Conservation (phyloP, 371 early-diverging fungal genomes). For the Syncephalastrum racemosum region DNA sequence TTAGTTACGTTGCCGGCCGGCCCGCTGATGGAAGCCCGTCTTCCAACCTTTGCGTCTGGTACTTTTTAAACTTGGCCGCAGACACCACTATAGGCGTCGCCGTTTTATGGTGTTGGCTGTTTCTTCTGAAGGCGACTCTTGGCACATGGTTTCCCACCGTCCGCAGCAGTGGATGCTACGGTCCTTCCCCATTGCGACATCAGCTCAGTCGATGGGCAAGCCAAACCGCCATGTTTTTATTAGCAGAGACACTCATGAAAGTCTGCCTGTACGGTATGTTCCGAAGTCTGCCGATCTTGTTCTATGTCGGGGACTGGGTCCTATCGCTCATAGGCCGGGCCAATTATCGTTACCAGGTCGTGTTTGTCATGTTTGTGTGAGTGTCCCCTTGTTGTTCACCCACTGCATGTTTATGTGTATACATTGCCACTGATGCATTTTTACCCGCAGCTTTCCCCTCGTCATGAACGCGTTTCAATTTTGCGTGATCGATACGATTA, state of each 20-base stretch:
- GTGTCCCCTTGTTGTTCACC: not conserved
- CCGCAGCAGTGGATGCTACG: slow-evolving; percentile 25
- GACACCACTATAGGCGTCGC: slow-evolving; percentile 66
- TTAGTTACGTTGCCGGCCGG: slow-evolving; percentile 49
- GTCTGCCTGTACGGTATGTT: slow-evolving; percentile 35
- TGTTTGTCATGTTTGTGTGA: slow-evolving; percentile 51
- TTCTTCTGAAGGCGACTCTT: slow-evolving; percentile 17
- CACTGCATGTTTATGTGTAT: not conserved
- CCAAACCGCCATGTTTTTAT: slow-evolving; percentile 32
- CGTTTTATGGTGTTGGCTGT: slow-evolving; percentile 51
- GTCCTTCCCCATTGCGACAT: slow-evolving; percentile 21
- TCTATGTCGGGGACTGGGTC: slow-evolving; percentile 33
- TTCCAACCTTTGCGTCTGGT: slow-evolving; percentile 63
- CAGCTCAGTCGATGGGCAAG: slow-evolving; percentile 24
- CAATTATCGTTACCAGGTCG: slow-evolving; percentile 29
- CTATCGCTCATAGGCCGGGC: slow-evolving; percentile 12
- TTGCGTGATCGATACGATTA: slow-evolving; percentile 56
- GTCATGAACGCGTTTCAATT: slow-evolving; percentile 58
- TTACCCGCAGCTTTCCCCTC: slow-evolving; percentile 33
- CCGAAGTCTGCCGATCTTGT: slow-evolving; percentile 25
- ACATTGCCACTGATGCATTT: not conserved
- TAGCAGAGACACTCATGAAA: slow-evolving; percentile 32
- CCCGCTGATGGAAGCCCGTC: slow-evolving; percentile 27
- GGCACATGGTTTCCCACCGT: slow-evolving; percentile 6
- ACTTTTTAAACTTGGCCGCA: slow-evolving; percentile 59